Percentiles rank a stretch among this genome's conserved stretches.
phyloP scores from a whole-genome alignment of 2,329 filamentous ascomycete species.

The Pseudocercospora vitis region DNA sequence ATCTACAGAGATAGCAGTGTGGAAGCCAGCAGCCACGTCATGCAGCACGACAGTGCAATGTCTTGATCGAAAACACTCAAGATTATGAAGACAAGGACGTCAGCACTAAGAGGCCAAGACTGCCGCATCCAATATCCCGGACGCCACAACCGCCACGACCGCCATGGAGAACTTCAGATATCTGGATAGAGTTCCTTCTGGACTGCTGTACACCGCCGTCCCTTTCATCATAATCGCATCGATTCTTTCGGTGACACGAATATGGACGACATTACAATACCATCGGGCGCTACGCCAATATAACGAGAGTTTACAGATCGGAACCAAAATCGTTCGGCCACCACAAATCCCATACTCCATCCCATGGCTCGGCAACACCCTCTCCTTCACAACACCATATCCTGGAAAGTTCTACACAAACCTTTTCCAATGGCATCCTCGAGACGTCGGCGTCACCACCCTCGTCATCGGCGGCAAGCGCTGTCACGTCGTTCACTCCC shows the following conservation, averaged over 20 bases:
- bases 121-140: no score
- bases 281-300: conserved; percentile 23
- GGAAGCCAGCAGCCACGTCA: no score
- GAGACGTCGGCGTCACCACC: conserved; percentile 32
- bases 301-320: background rate
- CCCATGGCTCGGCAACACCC: conserved; percentile 34
- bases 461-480: conserved; percentile 32
- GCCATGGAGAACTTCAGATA: background rate
- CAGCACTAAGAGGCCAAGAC: no score
- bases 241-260: conserved; percentile 18
- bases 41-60: no score
- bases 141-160: no score
- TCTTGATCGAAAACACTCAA: no score
- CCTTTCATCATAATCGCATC: conserved; percentile 20
- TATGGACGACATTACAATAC: conserved; percentile 30
- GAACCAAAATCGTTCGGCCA: conserved; percentile 23
- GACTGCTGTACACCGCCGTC: conserved; percentile 12
- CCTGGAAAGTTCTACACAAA: conserved; percentile 32
- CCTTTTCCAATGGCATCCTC: conserved; percentile 33
- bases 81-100: no score
- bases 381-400: conserved; percentile 29
- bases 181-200: background rate
- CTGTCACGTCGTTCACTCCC: conserved; percentile 33
- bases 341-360: conserved; percentile 34
- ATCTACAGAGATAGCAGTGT: no score